Evolutionary conservation across 2,329 filamentous ascomycete species (phyloP), one percentile per base, ranked within the genome.

Genomic region (Cladosporium halotolerans): DNA sequence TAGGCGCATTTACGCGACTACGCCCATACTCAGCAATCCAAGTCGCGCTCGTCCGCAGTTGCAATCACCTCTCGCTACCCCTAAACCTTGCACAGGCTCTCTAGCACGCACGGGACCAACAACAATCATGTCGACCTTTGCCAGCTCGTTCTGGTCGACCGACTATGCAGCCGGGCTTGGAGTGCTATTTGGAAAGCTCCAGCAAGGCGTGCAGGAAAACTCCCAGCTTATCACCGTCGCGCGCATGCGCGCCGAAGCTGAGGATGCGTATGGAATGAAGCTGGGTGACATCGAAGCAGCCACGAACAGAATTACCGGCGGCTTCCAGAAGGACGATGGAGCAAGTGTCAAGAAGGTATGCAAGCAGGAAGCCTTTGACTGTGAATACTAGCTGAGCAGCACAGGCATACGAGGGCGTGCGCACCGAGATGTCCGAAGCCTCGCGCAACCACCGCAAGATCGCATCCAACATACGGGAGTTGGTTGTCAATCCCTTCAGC

Each of bases 151-250:
- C 76, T 99, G 93, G 93, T 96, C 93, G 58, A 83, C 83, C 69
- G 93, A 99, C 80, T 97, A 97, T 79, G 92, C 92, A 70, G 90
- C 88, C 77, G 76, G 93, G 58, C 82, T 99, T 61, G 91, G 92
- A 52, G 90, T 97, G 60, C 81, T 99, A 60, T 99, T 97, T 68
- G 84, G 84, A 70, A 99, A 99, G 78, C 85, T 99, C 53, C 91
- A 97, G 72, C 93, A 99, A 72, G 93, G 93, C 57, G 87, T 95
- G 55, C 81, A 91, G 63, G 93, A 99, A 73, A 95, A 99, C 72
- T 88, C 92, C 66, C 93, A 99, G 73, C 79, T 99, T 57, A 77
- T 99, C 59, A 93, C 87, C 36, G 83, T 99, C 66, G 90, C 93
- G 59, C 88, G 88, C 56, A 81, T 97, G 85, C 89, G 93, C 73